These are phyloP conservation scores for Teunomyces kruisii DNA, from an alignment of 805 yeast genomes.

Conservation along the genomic window DNA sequence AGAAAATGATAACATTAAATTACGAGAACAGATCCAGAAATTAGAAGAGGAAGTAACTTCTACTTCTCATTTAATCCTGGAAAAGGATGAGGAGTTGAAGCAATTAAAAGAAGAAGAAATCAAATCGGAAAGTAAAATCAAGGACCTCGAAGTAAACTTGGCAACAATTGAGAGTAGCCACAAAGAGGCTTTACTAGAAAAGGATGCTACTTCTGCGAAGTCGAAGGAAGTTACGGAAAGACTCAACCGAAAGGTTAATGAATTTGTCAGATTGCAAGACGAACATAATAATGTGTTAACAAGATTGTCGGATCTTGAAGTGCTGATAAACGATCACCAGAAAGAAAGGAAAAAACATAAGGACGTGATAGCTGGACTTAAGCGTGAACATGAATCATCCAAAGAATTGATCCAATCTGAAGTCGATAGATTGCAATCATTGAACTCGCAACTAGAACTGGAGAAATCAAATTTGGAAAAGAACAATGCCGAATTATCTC, in stretches of 20 bases:
- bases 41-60: slow-evolving; percentile 35
- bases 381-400: slow-evolving; percentile 9
- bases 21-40: slow-evolving; percentile 34
- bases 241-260: slow-evolving; percentile 7
- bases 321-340: slow-evolving; percentile 7
- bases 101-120: slow-evolving; percentile 42
- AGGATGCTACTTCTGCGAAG: slow-evolving; percentile 28
- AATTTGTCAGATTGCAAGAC: slow-evolving; percentile 8
- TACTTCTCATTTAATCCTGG: slow-evolving; percentile 34
- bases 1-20: slow-evolving; percentile 37
- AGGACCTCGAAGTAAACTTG: slow-evolving; percentile 28
- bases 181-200: slow-evolving; percentile 31
- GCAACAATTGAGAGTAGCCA: slow-evolving; percentile 28
- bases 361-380: slow-evolving; percentile 7
- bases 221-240: slow-evolving; percentile 12
- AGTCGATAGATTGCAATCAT: slow-evolving; percentile 8
- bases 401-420: slow-evolving; percentile 6
- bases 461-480: slow-evolving; percentile 10
- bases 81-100: slow-evolving; percentile 47
- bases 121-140: slow-evolving; percentile 26
- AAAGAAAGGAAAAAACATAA: slow-evolving; percentile 11
- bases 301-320: slow-evolving; percentile 7
- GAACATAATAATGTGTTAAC: slow-evolving; percentile 7
- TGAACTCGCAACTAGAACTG: slow-evolving; percentile 2
- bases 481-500: slow-evolving; percentile 7